Conservation (phyloP, 495 filamentous ascomycete species). For the Podospora pseudopauciseta region DNA sequence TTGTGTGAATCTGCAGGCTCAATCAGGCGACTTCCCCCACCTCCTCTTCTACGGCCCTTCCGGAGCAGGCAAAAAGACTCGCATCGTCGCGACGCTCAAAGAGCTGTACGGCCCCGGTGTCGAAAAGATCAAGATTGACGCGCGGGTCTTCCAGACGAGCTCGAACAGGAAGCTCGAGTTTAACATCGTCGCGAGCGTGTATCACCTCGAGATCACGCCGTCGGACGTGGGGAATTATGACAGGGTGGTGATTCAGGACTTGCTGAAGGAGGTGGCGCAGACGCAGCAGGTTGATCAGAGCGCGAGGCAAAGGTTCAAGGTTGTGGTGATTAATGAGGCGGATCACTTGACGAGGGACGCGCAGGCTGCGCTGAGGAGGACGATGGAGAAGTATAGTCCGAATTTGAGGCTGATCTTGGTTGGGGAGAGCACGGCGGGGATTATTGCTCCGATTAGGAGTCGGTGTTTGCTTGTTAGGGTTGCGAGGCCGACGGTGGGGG, state of each 20-base stretch:
- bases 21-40: slow-evolving; percentile 95
- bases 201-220: slow-evolving; percentile 97
- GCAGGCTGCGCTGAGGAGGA: slow-evolving; percentile 88
- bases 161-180: slow-evolving; percentile 97
- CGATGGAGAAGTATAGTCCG: slow-evolving; percentile 98
- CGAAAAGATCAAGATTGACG: slow-evolving; percentile 96
- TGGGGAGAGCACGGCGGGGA: slow-evolving; percentile 93
- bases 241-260: slow-evolving; percentile 88
- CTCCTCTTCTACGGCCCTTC: slow-evolving; percentile 95
- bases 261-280: slow-evolving; percentile 96
- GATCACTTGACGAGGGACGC: slow-evolving; percentile 92
- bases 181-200: slow-evolving; percentile 92
- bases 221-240: slow-evolving; percentile 97
- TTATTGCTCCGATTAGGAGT: slow-evolving; percentile 92
- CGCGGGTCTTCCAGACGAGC: slow-evolving; percentile 90
- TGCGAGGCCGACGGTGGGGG: slow-evolving; percentile 76
- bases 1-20: slow-evolving; percentile 55
- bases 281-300: slow-evolving; percentile 93
- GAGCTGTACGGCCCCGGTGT: slow-evolving; percentile 89
- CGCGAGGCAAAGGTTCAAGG: slow-evolving; percentile 91
- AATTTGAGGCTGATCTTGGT: slow-evolving; percentile 88
- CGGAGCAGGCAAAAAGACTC: slow-evolving; percentile 95
- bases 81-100: slow-evolving; percentile 88
- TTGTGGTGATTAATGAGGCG: slow-evolving; percentile 99
- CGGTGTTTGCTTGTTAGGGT: slow-evolving; percentile 88